A percentile compares a stretch with the other conserved stretches of the same genome.
phyloP scores from a whole-genome alignment of 2,329 filamentous ascomycete genomes.

The Diaporthe velutina region DNA sequence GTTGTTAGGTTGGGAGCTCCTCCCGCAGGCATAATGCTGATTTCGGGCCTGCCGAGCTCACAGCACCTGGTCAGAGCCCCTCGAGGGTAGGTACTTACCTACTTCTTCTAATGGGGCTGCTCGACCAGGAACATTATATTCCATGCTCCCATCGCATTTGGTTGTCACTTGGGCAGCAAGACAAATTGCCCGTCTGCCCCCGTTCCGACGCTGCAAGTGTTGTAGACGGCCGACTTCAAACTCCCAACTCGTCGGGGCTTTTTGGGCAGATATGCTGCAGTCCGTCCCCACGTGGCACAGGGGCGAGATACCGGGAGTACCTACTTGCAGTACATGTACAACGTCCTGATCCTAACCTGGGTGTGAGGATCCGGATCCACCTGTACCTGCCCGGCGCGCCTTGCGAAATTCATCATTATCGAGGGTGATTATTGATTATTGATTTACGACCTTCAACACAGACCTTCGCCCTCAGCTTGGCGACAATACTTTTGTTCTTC shows the following conservation, averaged over 20 bases:
- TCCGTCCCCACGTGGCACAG: conserved; percentile 20
- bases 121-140: neutral
- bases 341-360: neutral
- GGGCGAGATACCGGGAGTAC: neutral
- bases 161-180: neutral
- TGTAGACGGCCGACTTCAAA: neutral
- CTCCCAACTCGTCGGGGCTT: neutral
- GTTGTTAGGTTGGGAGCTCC: neutral
- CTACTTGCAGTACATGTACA: neutral
- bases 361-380: conserved; percentile 19
- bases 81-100: neutral
- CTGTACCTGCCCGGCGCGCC: conserved; percentile 16
- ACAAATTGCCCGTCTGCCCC: neutral
- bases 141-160: neutral
- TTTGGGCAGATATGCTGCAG: conserved; percentile 10
- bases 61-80: neutral
- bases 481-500: conserved; percentile 22
- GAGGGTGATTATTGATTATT: conserved; percentile 31
- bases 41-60: conserved; percentile 25
- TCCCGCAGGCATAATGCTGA: conserved; percentile 24
- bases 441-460: conserved; percentile 28
- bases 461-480: conserved; percentile 25
- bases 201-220: neutral
- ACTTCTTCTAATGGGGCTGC: neutral
- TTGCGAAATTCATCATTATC: conserved; percentile 31